phyloP scores from a whole-genome alignment of 1,284 basidiomycete species.

The Pisolithus thermaeus region DNA sequence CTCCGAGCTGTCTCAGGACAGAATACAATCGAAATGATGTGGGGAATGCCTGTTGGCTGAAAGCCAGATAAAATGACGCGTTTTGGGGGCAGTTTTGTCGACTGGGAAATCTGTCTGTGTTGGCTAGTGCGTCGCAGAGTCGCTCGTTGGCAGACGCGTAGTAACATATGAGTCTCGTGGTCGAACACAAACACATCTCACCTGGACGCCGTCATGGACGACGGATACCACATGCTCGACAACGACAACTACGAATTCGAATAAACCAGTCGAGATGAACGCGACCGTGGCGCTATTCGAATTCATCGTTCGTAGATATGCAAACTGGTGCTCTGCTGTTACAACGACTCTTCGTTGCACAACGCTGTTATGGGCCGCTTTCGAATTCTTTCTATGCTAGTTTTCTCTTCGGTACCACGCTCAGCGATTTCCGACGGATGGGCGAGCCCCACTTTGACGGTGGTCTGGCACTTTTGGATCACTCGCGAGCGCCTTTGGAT shows the following conservation, averaged over 20 bases:
- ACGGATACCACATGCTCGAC: conserved; percentile 15
- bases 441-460: conserved; percentile 88
- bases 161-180: no score
- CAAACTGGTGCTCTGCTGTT: conserved; percentile 60
- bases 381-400: conserved; percentile 53
- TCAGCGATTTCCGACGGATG: conserved; percentile 47
- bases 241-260: conserved; percentile 49
- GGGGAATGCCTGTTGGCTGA: conserved; percentile 81
- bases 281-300: conserved; percentile 35
- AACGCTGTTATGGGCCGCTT: conserved; percentile 90
- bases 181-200: no score
- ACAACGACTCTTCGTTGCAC: conserved; percentile 64
- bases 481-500: conserved; percentile 52
- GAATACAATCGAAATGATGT: conserved; percentile 43
- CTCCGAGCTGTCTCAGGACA: conserved; percentile 64
- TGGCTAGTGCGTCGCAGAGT: no score
- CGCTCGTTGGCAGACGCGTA: background rate
- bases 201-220: conserved; percentile 13
- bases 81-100: conserved; percentile 2
- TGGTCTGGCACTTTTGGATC: conserved; percentile 54
- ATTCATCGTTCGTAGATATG: conserved; percentile 49
- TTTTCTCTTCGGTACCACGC: conserved; percentile 5
- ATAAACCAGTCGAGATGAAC: no score
- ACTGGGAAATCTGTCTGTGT: background rate
- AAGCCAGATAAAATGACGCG: conserved; percentile 75